Percentiles rank a stretch among this genome's conserved stretches.
Evolutionary conservation across 2,329 filamentous ascomycete genomes (phyloP).

Genomic region (Epicoccum nigrum): DNA sequence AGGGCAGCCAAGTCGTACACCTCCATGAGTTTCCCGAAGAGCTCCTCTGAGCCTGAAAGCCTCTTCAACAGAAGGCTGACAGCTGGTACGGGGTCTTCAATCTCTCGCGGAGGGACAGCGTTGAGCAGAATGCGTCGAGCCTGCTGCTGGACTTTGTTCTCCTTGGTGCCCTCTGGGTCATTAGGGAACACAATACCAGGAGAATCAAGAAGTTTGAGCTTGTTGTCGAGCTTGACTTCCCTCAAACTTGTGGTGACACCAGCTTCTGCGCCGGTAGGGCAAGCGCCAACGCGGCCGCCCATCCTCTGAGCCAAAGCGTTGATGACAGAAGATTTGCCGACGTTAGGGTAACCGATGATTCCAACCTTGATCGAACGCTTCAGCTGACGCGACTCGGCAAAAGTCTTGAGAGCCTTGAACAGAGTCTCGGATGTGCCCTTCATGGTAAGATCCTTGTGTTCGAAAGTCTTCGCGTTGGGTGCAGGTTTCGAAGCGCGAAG

Average conservation of each 20-base stretch:
- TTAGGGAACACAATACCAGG: constrained; percentile 94
- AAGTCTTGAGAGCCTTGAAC: constrained; percentile 89
- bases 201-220: constrained; percentile 90
- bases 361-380: constrained; percentile 91
- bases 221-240: constrained; percentile 92
- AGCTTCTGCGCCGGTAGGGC: constrained; percentile 87
- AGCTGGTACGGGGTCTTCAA: constrained; percentile 88
- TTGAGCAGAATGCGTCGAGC: constrained; percentile 88
- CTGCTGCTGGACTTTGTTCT: constrained; percentile 69
- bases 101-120: constrained; percentile 90
- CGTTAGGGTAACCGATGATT: constrained; percentile 94
- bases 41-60: constrained; percentile 72
- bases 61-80: constrained; percentile 83
- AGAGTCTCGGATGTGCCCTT: constrained; percentile 84
- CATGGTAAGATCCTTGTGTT: constrained; percentile 87
- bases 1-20: constrained; percentile 86
- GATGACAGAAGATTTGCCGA: constrained; percentile 95
- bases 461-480: constrained; percentile 86
- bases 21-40: constrained; percentile 78
- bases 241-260: constrained; percentile 89
- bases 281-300: constrained; percentile 71
- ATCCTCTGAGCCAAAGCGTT: constrained; percentile 85
- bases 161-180: constrained; percentile 52
- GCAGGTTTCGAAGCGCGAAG: constrained; percentile 83
- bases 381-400: constrained; percentile 79